Evolutionary conservation across 441 rosid species (phyloP), one percentile per base, ranked within the genome.

Genomic region (Omphalea diandra): DNA sequence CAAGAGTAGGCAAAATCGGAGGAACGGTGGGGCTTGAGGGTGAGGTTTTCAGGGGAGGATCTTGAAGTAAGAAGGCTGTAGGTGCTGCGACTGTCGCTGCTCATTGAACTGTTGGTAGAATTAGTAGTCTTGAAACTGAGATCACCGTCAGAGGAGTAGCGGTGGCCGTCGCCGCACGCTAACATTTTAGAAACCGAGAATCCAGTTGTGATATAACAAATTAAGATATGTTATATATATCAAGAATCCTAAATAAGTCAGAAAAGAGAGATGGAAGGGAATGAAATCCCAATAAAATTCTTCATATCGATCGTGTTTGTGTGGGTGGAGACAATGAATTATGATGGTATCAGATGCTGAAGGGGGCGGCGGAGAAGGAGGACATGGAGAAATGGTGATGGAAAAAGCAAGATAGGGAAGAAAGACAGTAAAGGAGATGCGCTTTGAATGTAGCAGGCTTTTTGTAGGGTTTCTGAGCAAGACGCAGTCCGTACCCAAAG

Each of bases 1-100:
- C 89, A 86, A 11, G 90, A 76, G 96, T 91, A 89, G 1, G 93
- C 94, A 29, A 84, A 84, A 70, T 94, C 97, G 32, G 96, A 91
- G 62, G 97, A 91, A 0, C 96, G 86, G 83, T 94, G 97, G 0
- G 98, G 97, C 76, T 91, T 94, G 15, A 91, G 72, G 15, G 91
- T 55, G 36, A 87, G 75, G 18, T 74, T 84, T 31, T 86, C 90
- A 4, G 84, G 84, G 11, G 84, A 75, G 0, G 81, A 65, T 35
- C 66, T 64, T 18, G 83, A 66, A 17, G 81, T 69, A 17, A 84
- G 82, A 17, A 87, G 78, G 75, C 88, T 85, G 80, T 83, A 84
- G 72, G 89, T 81, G 69, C 90, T 78, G 71, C 87, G 85, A 15
- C 86, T 84, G 56, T 84, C 91, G 53, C 86, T 79, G 67, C 97